Base-by-base conservation (phyloP, 2,329 filamentous ascomycete species). In the Diplodia seriata region DNA sequence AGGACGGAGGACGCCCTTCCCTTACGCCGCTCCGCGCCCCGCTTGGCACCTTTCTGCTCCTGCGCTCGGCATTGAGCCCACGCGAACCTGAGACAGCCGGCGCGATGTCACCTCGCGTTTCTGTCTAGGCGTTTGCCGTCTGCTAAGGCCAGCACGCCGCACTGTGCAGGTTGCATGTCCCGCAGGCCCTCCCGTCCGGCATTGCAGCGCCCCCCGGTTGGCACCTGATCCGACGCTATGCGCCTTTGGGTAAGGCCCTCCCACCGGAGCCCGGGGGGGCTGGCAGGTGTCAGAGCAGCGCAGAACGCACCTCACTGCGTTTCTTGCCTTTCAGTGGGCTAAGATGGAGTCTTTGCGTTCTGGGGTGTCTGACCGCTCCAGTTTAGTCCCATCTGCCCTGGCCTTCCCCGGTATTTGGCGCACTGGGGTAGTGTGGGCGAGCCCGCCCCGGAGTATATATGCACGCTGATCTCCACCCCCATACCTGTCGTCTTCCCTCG, bases 391-490 rank as follows among this genome's bases (percentile, higher is more conserved):
- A 38, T 53, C 26, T 53, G 20, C 18, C 36, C 36, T 57, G 54
- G 23, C 20, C 26, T 36, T 31, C 59, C 59, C 29, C 20, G 40
- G 14, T 59, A 20, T 43, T 59, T 59, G 55, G 36, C 55, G 55
- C 55, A n/a, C 23, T 14, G 18, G 23, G 12, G 14, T 29, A 26
- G 20, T n/a, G 54, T 49, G 23, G 54, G 23, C 56, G 26, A 26
- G 43, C 26, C 31, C 15, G 20, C 18, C 26, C 40, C 15, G 29
- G 47, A 20, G 47, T 63, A 63, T 63, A 51, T 51, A 63, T 63
- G 43, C 59, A 63, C 59, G 47, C 59, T 63, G 59, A 63, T 63
- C 59, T 63, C 59, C 29, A 38, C 47, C 43, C 33, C 43, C 47
- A 49, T 51, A 23, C 15, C 20, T n/a, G 4, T n/a, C 14, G 20